These are phyloP conservation scores for Coemansia sp. DNA, from an alignment of 192 early-diverging fungal genomes.

Conservation along the genomic window DNA sequence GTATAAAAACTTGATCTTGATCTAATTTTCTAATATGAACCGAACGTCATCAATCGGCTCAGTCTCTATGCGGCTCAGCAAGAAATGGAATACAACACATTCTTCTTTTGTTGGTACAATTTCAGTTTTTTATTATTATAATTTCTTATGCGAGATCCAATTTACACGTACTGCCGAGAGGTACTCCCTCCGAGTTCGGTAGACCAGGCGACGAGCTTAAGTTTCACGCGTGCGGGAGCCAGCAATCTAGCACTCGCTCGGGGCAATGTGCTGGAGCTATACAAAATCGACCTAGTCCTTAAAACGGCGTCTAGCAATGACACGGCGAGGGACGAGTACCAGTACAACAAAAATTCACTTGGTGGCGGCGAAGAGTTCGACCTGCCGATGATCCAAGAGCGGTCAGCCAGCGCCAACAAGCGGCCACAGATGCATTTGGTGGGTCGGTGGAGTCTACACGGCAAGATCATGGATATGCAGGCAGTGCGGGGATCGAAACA, in stretches of 20 bases:
- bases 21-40: too few species aligned
- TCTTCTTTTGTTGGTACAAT: background rate
- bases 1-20: too few species aligned
- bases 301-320: constrained; percentile 11
- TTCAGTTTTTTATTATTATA: background rate
- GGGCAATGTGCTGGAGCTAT: constrained; percentile 48
- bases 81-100: too few species aligned
- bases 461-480: constrained; percentile 43
- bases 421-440: constrained; percentile 48
- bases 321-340: constrained; percentile 35
- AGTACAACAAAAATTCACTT: constrained; percentile 18
- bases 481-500: constrained; percentile 30
- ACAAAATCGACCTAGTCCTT: constrained; percentile 43
- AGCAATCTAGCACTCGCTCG: constrained; percentile 53
- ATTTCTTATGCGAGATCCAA: constrained; percentile 43
- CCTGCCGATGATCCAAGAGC: constrained; percentile 42
- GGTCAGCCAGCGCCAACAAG: constrained; percentile 18
- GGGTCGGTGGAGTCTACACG: constrained; percentile 49
- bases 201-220: constrained; percentile 39
- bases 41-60: too few species aligned
- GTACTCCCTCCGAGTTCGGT: constrained; percentile 48
- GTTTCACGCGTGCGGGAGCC: constrained; percentile 41
- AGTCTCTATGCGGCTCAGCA: too few species aligned
- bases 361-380: constrained; percentile 31
- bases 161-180: constrained; percentile 57